Percentiles rank a stretch among this genome's conserved stretches.
phyloP scores from a whole-genome alignment of 441 rosid genomes.

The Raphanus hybrid region DNA sequence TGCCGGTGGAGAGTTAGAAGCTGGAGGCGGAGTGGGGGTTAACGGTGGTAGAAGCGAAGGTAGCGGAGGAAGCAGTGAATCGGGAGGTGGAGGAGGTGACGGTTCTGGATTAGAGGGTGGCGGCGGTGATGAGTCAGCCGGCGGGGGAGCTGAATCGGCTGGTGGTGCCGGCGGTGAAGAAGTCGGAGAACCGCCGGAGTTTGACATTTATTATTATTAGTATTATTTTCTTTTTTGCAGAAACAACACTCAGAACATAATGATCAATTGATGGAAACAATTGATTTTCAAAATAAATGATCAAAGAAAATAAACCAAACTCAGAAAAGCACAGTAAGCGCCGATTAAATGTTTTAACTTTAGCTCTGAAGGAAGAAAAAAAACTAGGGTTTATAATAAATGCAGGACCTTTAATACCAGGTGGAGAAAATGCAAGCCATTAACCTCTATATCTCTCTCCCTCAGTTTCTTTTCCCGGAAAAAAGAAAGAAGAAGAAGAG shows the following conservation, averaged over 20 bases:
- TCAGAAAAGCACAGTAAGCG: no score
- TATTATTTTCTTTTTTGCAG: background rate
- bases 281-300: no score
- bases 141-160: conserved; percentile 26
- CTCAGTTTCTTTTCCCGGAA: conserved; percentile 23
- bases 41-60: conserved; percentile 21
- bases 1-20: conserved; percentile 25
- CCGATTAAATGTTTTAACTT: no score
- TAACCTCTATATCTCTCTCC: conserved; percentile 7
- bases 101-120: conserved; percentile 21
- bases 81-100: conserved; percentile 40
- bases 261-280: no score
- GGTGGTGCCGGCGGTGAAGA: conserved; percentile 43
- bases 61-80: conserved; percentile 16
- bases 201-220: conserved; percentile 37
- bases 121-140: conserved; percentile 26
- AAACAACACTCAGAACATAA: conserved; percentile 1
- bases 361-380: no score
- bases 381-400: no score
- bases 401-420: background rate
- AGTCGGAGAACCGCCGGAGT: conserved; percentile 43
- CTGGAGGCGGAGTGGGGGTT: conserved; percentile 21
- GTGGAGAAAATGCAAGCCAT: conserved; percentile 13
- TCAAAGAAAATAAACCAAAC: no score
- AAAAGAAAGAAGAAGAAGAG: background rate